phyloP scores from a whole-genome alignment of 306 rosid genomes.

The Sicyos baderoa region DNA sequence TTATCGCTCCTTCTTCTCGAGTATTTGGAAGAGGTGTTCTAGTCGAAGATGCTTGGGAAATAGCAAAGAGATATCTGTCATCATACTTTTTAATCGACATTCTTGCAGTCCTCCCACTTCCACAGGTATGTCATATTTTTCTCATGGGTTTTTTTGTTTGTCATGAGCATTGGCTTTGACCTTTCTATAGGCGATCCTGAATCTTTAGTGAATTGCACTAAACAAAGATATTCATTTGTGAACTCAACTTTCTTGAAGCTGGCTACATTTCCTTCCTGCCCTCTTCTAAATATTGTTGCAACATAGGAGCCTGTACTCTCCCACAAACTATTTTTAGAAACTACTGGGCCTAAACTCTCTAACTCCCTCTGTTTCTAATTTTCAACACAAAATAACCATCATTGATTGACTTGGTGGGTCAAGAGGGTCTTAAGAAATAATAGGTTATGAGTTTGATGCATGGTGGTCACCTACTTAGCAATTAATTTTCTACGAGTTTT shows the following conservation, averaged over 20 bases:
- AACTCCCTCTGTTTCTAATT: too few relatives aligned
- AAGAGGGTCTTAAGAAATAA: too few relatives aligned
- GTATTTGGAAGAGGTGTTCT: conserved; percentile 15
- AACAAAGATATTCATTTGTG: conserved; percentile 9
- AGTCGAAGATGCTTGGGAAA: conserved; percentile 64
- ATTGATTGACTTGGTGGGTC: too few relatives aligned
- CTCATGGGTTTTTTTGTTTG: not conserved
- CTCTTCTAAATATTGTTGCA: not conserved
- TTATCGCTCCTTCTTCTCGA: conserved; percentile 16
- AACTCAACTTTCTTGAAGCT: conserved; percentile 5
- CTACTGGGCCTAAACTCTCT: not conserved
- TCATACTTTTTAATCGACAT: conserved; percentile 55
- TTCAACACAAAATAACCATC: too few relatives aligned
- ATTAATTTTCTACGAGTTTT: too few relatives aligned
- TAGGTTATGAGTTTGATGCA: too few relatives aligned
- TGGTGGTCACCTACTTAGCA: too few relatives aligned
- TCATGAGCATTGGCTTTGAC: not conserved
- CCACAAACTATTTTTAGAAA: not conserved
- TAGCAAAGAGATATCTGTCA: conserved; percentile 75
- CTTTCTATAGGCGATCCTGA: not conserved
- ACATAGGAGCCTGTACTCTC: not conserved
- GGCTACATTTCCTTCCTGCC: not conserved
- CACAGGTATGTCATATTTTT: conserved; percentile 26
- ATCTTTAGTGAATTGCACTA: not conserved
- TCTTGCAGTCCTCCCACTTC: conserved; percentile 34